Conservation (phyloP, 257 asterid genomes). For the Gynochthodes officinalis region DNA sequence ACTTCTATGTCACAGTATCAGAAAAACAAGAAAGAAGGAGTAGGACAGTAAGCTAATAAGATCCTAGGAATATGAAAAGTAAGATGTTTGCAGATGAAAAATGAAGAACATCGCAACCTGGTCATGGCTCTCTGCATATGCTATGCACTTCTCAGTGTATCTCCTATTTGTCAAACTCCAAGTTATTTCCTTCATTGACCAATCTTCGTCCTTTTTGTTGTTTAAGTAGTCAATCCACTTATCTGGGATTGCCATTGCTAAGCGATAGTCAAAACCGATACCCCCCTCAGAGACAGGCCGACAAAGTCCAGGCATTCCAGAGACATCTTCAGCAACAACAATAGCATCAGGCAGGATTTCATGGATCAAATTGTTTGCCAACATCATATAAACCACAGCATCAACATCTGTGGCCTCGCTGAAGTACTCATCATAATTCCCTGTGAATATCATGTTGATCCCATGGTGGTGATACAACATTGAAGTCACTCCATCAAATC, state of each 20-base stretch:
- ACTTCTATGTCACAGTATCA: not conserved
- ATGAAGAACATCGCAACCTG: conserved; percentile 46
- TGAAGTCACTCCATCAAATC: conserved; percentile 96
- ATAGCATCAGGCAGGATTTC: conserved; percentile 78
- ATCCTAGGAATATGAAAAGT: not conserved
- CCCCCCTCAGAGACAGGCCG: conserved; percentile 86
- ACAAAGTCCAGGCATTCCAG: conserved; percentile 97
- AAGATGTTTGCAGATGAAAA: conserved; percentile 12
- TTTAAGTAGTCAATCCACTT: conserved; percentile 86
- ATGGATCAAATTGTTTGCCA: conserved; percentile 82
- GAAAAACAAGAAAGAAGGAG: not conserved
- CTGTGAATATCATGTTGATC: conserved; percentile 71
- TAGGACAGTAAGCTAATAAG: not conserved
- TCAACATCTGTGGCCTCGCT: conserved; percentile 88
- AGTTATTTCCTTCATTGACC: conserved; percentile 82
- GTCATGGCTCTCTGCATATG: conserved; percentile 99
- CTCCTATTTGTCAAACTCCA: conserved; percentile 87
- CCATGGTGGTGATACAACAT: conserved; percentile 98
- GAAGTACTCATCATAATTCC: conserved; percentile 78
- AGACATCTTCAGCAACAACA: conserved; percentile 94
- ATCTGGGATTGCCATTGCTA: conserved; percentile 99
- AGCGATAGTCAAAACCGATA: conserved; percentile 88
- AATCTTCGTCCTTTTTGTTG: conserved; percentile 73
- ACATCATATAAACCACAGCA: conserved; percentile 86
- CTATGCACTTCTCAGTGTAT: conserved; percentile 86